Evolutionary conservation across 441 rosid genomes (phyloP).

Genomic region (Pelargonium exstipulatum): DNA sequence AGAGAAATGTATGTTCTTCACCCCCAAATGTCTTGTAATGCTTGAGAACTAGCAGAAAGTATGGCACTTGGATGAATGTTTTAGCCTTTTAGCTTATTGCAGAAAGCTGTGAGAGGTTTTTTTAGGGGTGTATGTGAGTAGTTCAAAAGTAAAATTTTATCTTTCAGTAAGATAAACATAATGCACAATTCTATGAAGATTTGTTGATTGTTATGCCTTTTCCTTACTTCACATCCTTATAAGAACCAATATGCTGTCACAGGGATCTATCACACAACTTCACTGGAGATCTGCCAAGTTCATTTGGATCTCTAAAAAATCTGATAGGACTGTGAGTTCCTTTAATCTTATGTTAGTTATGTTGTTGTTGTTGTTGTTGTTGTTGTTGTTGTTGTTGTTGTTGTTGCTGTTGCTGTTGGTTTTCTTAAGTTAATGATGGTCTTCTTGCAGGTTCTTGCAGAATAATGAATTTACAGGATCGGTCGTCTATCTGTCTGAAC

Average conservation of each 20-base stretch:
- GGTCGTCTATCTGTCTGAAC: slow-evolving; percentile 64
- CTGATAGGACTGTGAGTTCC: slow-evolving; percentile 69
- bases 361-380: neutral
- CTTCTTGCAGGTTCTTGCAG: slow-evolving; percentile 65
- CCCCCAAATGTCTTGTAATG: slow-evolving; percentile 10
- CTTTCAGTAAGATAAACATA: slow-evolving; percentile 8
- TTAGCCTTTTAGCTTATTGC: neutral
- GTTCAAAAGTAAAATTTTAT: neutral
- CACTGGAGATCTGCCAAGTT: slow-evolving; percentile 82
- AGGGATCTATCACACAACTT: slow-evolving; percentile 92
- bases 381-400: neutral
- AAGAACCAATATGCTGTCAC: slow-evolving; percentile 22
- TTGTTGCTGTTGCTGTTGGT: slow-evolving; percentile 7
- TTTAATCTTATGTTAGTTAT: neutral
- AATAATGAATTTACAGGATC: slow-evolving; percentile 88
- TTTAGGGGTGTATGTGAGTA: neutral
- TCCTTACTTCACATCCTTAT: slow-evolving; percentile 9
- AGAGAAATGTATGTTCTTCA: slow-evolving; percentile 59
- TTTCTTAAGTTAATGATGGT: slow-evolving; percentile 10
- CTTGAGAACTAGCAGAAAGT: slow-evolving; percentile 8
- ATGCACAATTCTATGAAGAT: slow-evolving; percentile 1
- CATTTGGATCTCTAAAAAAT: slow-evolving; percentile 66
- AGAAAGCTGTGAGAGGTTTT: neutral
- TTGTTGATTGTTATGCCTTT: neutral
- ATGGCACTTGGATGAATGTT: neutral